Evolutionary conservation across 129 eudicot genomes (phyloP), one percentile per base, ranked within the genome.

Genomic region (Ambrosia artemisiifolia): DNA sequence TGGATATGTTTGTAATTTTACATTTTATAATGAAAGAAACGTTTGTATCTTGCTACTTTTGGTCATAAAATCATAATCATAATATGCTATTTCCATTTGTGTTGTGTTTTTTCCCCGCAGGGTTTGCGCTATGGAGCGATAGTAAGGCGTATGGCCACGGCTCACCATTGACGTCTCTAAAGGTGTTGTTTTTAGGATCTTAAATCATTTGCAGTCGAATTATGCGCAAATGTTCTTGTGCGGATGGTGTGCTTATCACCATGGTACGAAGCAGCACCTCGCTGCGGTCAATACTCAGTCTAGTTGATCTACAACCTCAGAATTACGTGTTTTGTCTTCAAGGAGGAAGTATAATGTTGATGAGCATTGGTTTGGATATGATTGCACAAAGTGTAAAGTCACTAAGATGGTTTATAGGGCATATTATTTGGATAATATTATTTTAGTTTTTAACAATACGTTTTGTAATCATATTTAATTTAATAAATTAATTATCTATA

Each of bases 101-200:
- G 44, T 57, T 43, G 35, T 70, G 13, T 47, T 49, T 4, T 51
- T 65, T 17, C 6, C 42, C 67, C 56, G 48, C 82, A 95, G 99
- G 88, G 40, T 56, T 75, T n/a, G 80, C 94, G n/a, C 71, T 95
- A 14, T 84, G 96, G 97, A 95, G 79, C 50, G 99, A 95, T 74
- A 83, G 86, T 33, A 79, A 80, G 79, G 99, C 79, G 11, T 87
- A 83, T 70, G 99, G 95, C 40, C 76, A 77, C 70, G 75, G 70
- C 36, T 88, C 97, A n/a, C 95, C 96, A 13, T 38, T 88, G 46
- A 80, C 83, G 48, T 86, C 99, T 66, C 75, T 95, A 19, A 95
- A 86, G 72, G 88, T 79, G 83, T 73, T 95, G 64, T 48, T 94
- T 59, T 84, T 80, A 0, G 97, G 96, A 20, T 62, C 89, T 66